Evolutionary conservation across 257 asterid species (phyloP).

Genomic region (Solanum bukasovii): DNA sequence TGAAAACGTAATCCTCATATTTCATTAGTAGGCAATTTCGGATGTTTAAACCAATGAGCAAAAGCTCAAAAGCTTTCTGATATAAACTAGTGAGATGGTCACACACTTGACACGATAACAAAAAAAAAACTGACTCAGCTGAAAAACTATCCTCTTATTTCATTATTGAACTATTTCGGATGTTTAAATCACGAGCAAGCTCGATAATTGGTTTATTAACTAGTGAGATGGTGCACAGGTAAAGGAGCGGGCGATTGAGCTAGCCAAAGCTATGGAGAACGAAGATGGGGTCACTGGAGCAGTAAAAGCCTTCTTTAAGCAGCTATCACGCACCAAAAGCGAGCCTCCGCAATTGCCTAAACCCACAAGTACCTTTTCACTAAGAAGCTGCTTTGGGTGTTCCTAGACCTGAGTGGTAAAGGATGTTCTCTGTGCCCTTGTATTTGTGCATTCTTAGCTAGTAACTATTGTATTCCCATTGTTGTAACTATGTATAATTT

Average conservation of each 20-base stretch:
- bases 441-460: not conserved
- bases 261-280: slow-evolving; percentile 75
- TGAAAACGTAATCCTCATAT: not conserved
- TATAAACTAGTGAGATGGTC: not conserved
- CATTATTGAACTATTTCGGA: not conserved
- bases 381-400: slow-evolving; percentile 56
- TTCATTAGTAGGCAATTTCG: not conserved
- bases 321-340: slow-evolving; percentile 24
- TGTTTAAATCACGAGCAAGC: not conserved
- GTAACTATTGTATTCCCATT: not conserved
- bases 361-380: slow-evolving; percentile 12
- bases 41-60: not conserved
- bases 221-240: slow-evolving; percentile 33
- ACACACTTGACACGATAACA: not conserved
- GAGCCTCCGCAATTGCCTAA: slow-evolving; percentile 7
- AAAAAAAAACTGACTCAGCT: not conserved
- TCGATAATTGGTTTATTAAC: not conserved
- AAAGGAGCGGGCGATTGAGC: slow-evolving; percentile 50
- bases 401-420: slow-evolving; percentile 26
- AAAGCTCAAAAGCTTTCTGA: not conserved
- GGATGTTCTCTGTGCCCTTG: not conserved
- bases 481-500: not conserved
- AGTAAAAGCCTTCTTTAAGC: slow-evolving; percentile 62
- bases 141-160: not conserved
- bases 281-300: slow-evolving; percentile 89